Conservation (phyloP, 2,329 filamentous ascomycete species). For the Aspergillus luchuensis region DNA sequence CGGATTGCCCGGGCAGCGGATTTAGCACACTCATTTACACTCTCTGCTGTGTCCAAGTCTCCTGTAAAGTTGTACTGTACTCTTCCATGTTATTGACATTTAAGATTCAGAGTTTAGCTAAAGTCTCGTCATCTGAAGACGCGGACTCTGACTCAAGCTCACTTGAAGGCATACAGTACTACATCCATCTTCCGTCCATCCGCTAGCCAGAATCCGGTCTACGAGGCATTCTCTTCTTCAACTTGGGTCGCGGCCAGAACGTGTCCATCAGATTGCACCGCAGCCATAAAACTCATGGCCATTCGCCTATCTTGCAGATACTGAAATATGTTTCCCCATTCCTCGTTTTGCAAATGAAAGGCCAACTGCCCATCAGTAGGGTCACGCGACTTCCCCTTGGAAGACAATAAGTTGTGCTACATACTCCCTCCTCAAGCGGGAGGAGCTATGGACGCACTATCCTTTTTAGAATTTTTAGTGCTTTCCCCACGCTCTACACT, state of each 20-base stretch:
- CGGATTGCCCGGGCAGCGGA: conserved; percentile 13
- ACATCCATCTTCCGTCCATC: background rate
- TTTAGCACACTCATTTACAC: conserved; percentile 7
- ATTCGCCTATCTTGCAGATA: conserved; percentile 23
- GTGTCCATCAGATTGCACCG: conserved; percentile 21
- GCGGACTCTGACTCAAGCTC: background rate
- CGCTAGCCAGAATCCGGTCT: background rate
- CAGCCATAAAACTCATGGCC: conserved; percentile 27
- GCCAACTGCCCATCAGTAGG: background rate
- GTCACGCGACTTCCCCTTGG: background rate
- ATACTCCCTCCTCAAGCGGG: no score
- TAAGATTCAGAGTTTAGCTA: conserved; percentile 17
- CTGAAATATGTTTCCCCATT: conserved; percentile 1
- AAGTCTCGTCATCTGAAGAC: conserved; percentile 13
- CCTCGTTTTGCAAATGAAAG: background rate
- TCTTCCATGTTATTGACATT: background rate
- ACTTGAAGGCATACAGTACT: background rate
- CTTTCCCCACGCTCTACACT: background rate
- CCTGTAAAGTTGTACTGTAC: no score
- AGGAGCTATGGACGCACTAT: no score
- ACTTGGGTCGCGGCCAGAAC: conserved; percentile 13
- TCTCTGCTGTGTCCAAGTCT: no score
- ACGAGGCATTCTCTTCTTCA: conserved; percentile 14
- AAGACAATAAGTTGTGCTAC: background rate
- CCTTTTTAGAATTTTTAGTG: no score